A percentile compares a stretch with the other conserved stretches of the same genome.
phyloP scores from a whole-genome alignment of 805 yeast genomes.

The Candida cerambycidarum region DNA sequence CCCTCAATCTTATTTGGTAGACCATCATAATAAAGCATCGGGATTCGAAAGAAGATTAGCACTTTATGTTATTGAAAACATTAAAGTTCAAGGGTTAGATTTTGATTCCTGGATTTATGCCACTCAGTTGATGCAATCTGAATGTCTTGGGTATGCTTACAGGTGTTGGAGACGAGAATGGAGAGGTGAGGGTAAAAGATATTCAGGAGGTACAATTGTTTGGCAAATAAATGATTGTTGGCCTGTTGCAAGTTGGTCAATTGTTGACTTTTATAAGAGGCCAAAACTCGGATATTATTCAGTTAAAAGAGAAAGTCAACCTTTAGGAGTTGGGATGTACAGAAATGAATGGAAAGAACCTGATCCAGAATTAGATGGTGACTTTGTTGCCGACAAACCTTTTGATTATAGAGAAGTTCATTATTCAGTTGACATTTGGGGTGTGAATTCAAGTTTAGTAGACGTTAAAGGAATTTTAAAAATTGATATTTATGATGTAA shows the following conservation, averaged over 20 bases:
- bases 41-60: constrained; percentile 45
- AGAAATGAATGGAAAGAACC: constrained; percentile 19
- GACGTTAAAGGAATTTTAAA: constrained; percentile 22
- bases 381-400: constrained; percentile 15
- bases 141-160: constrained; percentile 48
- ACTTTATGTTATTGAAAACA: constrained; percentile 46
- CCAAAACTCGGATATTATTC: constrained; percentile 51
- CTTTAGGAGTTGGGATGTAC: constrained; percentile 34
- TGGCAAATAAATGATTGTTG: constrained; percentile 58
- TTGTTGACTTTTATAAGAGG: constrained; percentile 40
- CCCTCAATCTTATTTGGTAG: constrained; percentile 46
- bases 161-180: constrained; percentile 49
- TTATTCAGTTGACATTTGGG: constrained; percentile 41
- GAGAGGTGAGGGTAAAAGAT: constrained; percentile 32
- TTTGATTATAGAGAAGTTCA: constrained; percentile 26
- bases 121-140: constrained; percentile 54
- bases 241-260: constrained; percentile 54
- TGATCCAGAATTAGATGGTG: constrained; percentile 6
- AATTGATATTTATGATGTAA: constrained; percentile 29
- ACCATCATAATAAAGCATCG: constrained; percentile 49
- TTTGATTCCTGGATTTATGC: constrained; percentile 30
- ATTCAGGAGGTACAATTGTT: constrained; percentile 46
- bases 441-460: constrained; percentile 29
- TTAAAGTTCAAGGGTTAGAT: constrained; percentile 33
- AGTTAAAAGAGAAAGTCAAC: constrained; percentile 42